Evolutionary conservation across 1,284 basidiomycete species (phyloP).

Genomic region (Volvariella surrecta): DNA sequence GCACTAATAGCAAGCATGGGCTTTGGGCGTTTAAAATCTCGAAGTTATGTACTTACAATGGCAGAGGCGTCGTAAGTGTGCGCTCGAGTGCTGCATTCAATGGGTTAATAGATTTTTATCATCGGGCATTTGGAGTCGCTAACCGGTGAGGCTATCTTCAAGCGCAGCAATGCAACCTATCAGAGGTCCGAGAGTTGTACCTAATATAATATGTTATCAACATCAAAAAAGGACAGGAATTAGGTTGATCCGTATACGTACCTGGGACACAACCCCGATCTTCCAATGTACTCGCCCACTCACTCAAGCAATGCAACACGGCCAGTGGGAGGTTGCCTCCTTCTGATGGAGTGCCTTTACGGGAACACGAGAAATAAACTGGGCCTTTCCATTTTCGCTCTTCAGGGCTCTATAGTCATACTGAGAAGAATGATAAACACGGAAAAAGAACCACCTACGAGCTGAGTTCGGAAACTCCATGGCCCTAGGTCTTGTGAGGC

Average conservation of each 20-base stretch:
- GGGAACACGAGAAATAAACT: conserved; percentile 19
- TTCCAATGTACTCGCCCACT: conserved; percentile 51
- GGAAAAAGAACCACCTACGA: too few species aligned
- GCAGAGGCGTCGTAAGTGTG: conserved; percentile 55
- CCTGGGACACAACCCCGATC: conserved; percentile 45
- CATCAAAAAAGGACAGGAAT: not conserved
- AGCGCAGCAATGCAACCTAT: conserved; percentile 38
- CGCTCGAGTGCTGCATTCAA: conserved; percentile 36
- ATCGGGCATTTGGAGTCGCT: conserved; percentile 11
- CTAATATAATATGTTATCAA: conserved; percentile 20
- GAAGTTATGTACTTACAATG: conserved; percentile 38
- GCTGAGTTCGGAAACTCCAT: too few species aligned
- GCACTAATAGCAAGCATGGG: conserved; percentile 26
- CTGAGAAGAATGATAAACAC: too few species aligned
- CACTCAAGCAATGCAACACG: conserved; percentile 43
- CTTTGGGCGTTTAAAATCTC: not conserved
- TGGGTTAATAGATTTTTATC: not conserved
- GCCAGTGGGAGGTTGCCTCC: conserved; percentile 41
- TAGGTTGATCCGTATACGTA: conserved; percentile 19
- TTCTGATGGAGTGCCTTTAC: conserved; percentile 17
- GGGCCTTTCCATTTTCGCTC: conserved; percentile 25
- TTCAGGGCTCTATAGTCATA: not conserved
- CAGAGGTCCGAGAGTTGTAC: conserved; percentile 42
- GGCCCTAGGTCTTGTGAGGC: too few species aligned
- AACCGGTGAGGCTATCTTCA: conserved; percentile 46